Percentiles rank a stretch among this genome's conserved stretches.
phyloP scores from a whole-genome alignment of 1,284 basidiomycete species.

The Stereum hirsutum region DNA sequence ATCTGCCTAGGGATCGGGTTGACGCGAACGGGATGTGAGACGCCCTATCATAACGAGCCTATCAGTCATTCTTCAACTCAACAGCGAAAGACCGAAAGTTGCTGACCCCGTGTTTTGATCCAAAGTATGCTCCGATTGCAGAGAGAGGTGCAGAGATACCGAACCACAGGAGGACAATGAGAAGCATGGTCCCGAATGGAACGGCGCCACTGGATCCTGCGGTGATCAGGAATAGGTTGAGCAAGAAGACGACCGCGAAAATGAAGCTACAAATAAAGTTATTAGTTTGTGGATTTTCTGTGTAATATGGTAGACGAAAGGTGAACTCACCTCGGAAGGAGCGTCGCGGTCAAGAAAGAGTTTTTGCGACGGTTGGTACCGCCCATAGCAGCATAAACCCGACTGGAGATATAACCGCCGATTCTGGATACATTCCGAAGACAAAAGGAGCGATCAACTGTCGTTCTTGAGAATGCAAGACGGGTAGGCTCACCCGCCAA shows the following conservation, averaged over 20 bases:
- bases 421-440: constrained; percentile 36
- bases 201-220: constrained; percentile 92
- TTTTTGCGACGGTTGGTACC: constrained; percentile 78
- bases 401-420: constrained; percentile 84
- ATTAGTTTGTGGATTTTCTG: background rate
- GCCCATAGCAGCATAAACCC: constrained; percentile 78
- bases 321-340: constrained; percentile 72
- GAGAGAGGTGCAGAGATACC: constrained; percentile 87
- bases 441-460: background rate
- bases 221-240: constrained; percentile 81
- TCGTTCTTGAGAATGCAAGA: background rate
- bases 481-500: constrained; percentile 56
- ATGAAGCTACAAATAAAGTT: constrained; percentile 43
- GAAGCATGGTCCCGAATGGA: constrained; percentile 88
- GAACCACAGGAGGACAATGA: constrained; percentile 92
- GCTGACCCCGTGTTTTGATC: constrained; percentile 81
- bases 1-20: constrained; percentile 93
- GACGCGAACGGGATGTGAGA: constrained; percentile 78
- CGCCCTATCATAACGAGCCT: constrained; percentile 32
- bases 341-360: constrained; percentile 80
- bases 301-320: background rate
- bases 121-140: constrained; percentile 67
- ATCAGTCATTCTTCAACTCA: constrained; percentile 2
- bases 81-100: too few species aligned
- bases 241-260: constrained; percentile 75